Conservation (phyloP, 1,284 basidiomycete species). For the Pseudozyma hubeiensis region DNA sequence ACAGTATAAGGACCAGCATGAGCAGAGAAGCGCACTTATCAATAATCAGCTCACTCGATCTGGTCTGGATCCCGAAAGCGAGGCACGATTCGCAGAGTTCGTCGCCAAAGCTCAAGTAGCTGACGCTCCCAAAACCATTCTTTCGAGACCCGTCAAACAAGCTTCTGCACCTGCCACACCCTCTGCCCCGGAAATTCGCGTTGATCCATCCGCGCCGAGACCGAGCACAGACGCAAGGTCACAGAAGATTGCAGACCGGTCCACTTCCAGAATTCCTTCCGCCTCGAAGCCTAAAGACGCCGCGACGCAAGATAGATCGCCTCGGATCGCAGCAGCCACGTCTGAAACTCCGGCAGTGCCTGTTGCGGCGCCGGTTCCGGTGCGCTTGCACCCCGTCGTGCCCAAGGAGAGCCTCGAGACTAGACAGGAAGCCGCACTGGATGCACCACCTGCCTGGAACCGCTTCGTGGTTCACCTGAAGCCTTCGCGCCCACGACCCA, state of each 20-base stretch:
- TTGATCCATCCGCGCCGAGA: background rate
- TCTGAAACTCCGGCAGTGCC: constrained; percentile 4
- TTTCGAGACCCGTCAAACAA: constrained; percentile 21
- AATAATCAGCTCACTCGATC: constrained; percentile 4
- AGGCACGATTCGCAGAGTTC: constrained; percentile 1
- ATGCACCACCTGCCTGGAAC: constrained; percentile 60
- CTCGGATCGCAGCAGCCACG: constrained; percentile 4
- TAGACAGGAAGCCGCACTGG: constrained; percentile 40
- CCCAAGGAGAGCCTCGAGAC: constrained; percentile 47
- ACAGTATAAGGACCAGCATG: background rate
- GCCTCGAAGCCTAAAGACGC: constrained; percentile 10
- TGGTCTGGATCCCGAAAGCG: constrained; percentile 1
- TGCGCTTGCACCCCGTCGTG: constrained; percentile 29
- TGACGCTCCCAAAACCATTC: constrained; percentile 32
- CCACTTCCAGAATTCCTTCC: constrained; percentile 3
- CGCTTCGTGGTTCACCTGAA: constrained; percentile 50
- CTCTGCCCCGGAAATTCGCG: constrained; percentile 4
- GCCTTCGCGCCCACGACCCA: constrained; percentile 17
- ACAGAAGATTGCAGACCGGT: constrained; percentile 13
- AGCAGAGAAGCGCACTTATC: constrained; percentile 9
- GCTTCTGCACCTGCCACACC: constrained; percentile 11
- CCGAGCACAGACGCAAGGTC: background rate
- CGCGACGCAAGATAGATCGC: constrained; percentile 5
- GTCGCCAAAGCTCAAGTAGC: background rate
- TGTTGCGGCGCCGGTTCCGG: constrained; percentile 15